phyloP scores from a whole-genome alignment of 495 filamentous ascomycete species.

The Xylaria castorea region DNA sequence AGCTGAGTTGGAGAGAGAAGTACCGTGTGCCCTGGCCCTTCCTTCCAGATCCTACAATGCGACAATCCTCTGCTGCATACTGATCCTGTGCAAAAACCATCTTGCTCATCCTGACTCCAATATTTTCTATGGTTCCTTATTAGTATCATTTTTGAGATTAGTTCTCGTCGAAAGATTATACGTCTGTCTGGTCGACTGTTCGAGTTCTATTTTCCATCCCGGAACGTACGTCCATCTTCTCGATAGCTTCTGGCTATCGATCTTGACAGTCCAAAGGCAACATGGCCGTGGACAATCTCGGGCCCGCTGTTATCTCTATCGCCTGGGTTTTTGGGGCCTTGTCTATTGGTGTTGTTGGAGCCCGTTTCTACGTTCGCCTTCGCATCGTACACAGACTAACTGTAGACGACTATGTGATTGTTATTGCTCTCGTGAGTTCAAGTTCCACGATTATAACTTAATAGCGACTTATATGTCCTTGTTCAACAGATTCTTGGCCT shows the following conservation, averaged over 20 bases:
- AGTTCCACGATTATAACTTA: background rate
- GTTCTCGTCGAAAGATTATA: background rate
- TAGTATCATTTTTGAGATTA: background rate
- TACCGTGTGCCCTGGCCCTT: background rate
- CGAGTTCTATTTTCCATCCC: background rate
- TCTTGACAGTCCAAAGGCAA: background rate
- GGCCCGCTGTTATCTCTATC: background rate
- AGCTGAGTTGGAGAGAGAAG: background rate
- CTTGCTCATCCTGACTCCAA: background rate
- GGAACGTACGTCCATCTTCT: background rate
- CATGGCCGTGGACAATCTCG: background rate
- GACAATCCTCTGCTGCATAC: background rate
- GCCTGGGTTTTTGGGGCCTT: background rate
- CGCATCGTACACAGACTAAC: background rate
- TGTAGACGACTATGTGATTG: background rate
- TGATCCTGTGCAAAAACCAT: background rate
- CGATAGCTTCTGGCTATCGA: background rate
- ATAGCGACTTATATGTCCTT: background rate
- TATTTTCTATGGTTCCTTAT: background rate
- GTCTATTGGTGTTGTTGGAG: background rate
- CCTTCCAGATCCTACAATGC: background rate
- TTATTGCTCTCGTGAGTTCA: background rate
- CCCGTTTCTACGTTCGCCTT: conserved; percentile 8
- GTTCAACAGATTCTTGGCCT: background rate
- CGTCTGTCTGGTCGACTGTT: background rate